Conservation (phyloP, 352 stramenopile genomes). For the Globisporangium middletonii region DNA sequence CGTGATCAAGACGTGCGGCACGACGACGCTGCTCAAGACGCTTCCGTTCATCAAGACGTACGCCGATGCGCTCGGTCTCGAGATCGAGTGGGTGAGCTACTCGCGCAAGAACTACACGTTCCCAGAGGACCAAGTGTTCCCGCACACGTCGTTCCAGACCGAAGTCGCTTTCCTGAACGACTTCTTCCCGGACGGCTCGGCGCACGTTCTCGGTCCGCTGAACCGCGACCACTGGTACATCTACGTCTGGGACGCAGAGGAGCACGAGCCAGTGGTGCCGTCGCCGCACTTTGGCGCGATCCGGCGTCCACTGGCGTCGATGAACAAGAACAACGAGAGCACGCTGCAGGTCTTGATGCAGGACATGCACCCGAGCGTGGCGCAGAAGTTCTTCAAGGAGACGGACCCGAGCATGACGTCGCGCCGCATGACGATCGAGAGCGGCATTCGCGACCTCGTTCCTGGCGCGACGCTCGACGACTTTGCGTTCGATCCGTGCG, state of each 20-base stretch:
- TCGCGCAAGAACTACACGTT: slow-evolving; percentile 99
- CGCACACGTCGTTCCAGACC: slow-evolving; percentile 95
- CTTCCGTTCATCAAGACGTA: slow-evolving; percentile 84
- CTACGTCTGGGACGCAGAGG: slow-evolving; percentile 94
- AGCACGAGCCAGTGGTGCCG: slow-evolving; percentile 29
- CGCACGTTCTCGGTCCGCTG: slow-evolving; percentile 90
- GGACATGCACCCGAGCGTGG: slow-evolving; percentile 76
- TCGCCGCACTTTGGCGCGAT: background rate
- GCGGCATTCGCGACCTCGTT: slow-evolving; percentile 93
- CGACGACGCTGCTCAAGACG: slow-evolving; percentile 95
- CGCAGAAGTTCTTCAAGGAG: slow-evolving; percentile 86
- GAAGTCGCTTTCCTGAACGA: slow-evolving; percentile 95
- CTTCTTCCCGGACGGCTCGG: slow-evolving; percentile 82
- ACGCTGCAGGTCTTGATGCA: slow-evolving; percentile 84
- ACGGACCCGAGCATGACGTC: slow-evolving; percentile 61
- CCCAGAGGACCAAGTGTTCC: slow-evolving; percentile 96
- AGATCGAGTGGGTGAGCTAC: slow-evolving; percentile 99
- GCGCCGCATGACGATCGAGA: slow-evolving; percentile 91
- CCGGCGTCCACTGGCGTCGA: background rate
- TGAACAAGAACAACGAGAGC: slow-evolving; percentile 39
- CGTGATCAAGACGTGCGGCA: slow-evolving; percentile 99
- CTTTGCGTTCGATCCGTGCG: slow-evolving; percentile 98
- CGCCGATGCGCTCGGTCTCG: slow-evolving; percentile 84
- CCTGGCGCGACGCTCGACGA: slow-evolving; percentile 95
- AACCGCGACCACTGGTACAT: slow-evolving; percentile 99